Conservation (phyloP, 495 filamentous ascomycete species). For the Cercophora newfieldiana region DNA sequence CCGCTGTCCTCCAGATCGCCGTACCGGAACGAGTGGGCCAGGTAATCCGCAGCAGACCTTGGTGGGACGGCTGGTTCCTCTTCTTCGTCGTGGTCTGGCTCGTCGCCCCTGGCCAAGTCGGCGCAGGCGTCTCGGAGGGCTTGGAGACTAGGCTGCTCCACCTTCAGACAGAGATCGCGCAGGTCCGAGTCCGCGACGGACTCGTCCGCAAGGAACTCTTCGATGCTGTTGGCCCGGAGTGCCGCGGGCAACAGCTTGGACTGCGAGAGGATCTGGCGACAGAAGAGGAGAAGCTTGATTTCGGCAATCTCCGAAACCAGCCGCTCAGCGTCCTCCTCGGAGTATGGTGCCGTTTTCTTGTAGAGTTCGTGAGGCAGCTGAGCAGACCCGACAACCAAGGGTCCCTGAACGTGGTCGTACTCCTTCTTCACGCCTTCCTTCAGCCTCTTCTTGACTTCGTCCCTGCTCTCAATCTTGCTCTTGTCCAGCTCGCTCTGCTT, state of each 20-base stretch:
- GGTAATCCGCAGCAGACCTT: slow-evolving; percentile 25
- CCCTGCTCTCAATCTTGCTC: slow-evolving; percentile 43
- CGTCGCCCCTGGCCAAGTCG: slow-evolving; percentile 47
- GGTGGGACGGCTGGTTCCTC: slow-evolving; percentile 18
- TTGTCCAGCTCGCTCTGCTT: slow-evolving; percentile 35
- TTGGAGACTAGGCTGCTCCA: slow-evolving; percentile 48
- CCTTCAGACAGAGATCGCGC: slow-evolving; percentile 49
- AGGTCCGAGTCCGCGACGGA: slow-evolving; percentile 46
- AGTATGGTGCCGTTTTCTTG: slow-evolving; percentile 38
- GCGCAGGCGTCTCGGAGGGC: slow-evolving; percentile 55
- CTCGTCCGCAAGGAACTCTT: slow-evolving; percentile 48
- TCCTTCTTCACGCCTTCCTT: slow-evolving; percentile 44
- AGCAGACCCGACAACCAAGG: slow-evolving; percentile 41
- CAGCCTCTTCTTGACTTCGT: slow-evolving; percentile 41
- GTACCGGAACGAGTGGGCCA: slow-evolving; percentile 28
- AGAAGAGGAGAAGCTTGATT: slow-evolving; percentile 53
- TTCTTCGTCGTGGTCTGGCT: slow-evolving; percentile 32
- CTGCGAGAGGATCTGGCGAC: slow-evolving; percentile 50
- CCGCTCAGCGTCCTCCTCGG: slow-evolving; percentile 44
- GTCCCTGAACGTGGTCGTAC: slow-evolving; percentile 32
- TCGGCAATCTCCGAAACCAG: slow-evolving; percentile 48
- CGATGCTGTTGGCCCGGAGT: slow-evolving; percentile 42
- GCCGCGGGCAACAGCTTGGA: slow-evolving; percentile 49
- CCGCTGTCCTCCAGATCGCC: slow-evolving; percentile 22
- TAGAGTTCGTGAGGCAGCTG: slow-evolving; percentile 39